These are phyloP conservation scores for Curvularia verruculosa DNA, from an alignment of 2,329 filamentous ascomycete genomes.

Conservation along the genomic window DNA sequence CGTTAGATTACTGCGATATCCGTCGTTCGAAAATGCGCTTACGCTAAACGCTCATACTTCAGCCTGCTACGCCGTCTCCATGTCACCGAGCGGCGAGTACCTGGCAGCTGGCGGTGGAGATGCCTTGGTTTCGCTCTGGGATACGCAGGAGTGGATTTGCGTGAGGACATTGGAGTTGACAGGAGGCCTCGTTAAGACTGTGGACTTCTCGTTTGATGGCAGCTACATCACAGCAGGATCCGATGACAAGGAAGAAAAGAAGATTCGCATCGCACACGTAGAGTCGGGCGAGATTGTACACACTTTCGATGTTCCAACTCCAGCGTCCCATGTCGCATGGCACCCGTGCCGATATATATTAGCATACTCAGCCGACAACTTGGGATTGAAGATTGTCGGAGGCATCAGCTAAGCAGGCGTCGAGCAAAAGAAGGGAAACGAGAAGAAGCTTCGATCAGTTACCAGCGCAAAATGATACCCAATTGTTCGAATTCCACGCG, in stretches of 20 bases:
- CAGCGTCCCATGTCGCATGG: conserved; percentile 74
- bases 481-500: conserved; percentile 4
- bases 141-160: conserved; percentile 78
- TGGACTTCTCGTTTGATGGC: conserved; percentile 80
- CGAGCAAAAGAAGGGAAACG: neutral
- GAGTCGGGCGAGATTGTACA: conserved; percentile 77
- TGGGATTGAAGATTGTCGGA: conserved; percentile 71
- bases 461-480: conserved; percentile 28
- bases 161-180: conserved; percentile 72
- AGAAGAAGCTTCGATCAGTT: conserved; percentile 5
- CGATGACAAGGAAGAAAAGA: conserved; percentile 74
- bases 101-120: conserved; percentile 78
- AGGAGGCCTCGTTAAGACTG: conserved; percentile 70
- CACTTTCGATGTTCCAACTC: conserved; percentile 70
- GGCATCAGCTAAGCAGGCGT: conserved; percentile 32
- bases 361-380: conserved; percentile 70
- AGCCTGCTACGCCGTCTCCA: conserved; percentile 69
- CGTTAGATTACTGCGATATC: conserved; percentile 67
- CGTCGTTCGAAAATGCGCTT: conserved; percentile 55
- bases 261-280: conserved; percentile 72
- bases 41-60: conserved; percentile 75
- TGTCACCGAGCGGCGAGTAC: conserved; percentile 73
- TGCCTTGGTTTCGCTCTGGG: conserved; percentile 77
- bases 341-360: conserved; percentile 76
- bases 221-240: conserved; percentile 75